Conservation (phyloP, 2,329 filamentous ascomycete species). For the Dothiorella sarmentorum region DNA sequence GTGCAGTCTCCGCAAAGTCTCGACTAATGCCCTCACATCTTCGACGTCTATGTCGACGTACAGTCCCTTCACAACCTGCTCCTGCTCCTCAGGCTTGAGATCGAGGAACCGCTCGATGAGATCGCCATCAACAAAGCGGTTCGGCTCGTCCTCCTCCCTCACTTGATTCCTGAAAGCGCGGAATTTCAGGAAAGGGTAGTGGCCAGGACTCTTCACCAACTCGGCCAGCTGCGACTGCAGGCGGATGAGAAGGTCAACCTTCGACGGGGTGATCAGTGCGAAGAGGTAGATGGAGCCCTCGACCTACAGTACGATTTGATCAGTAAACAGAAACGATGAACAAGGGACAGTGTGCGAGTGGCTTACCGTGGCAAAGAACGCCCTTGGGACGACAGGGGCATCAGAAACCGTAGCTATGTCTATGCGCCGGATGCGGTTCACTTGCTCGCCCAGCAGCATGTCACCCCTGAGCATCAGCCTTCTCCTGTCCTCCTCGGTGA, state of each 20-base stretch:
- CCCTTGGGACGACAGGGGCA: conserved; percentile 71
- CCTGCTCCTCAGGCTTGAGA: conserved; percentile 57
- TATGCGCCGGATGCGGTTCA: conserved; percentile 80
- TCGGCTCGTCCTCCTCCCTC: conserved; percentile 69
- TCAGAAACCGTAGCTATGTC: conserved; percentile 62
- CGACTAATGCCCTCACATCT: conserved; percentile 58
- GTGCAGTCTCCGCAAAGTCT: conserved; percentile 51
- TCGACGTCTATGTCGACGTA: conserved; percentile 57
- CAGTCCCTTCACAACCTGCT: conserved; percentile 50
- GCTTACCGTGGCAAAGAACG: conserved; percentile 84
- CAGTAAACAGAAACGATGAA: conserved; percentile 21
- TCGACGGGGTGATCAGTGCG: conserved; percentile 67
- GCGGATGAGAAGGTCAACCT: conserved; percentile 76
- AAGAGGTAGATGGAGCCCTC: conserved; percentile 92
- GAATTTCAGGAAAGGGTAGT: conserved; percentile 73
- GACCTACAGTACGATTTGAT: conserved; percentile 58
- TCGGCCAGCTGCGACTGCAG: conserved; percentile 71
- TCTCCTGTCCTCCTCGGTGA: conserved; percentile 69
- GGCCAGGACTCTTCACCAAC: conserved; percentile 60
- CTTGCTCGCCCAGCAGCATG: conserved; percentile 85
- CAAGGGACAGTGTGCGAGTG: background rate
- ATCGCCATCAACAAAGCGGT: conserved; percentile 88
- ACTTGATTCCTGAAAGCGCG: conserved; percentile 76
- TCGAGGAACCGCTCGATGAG: conserved; percentile 82
- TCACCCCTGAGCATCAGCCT: conserved; percentile 73